Evolutionary conservation across 2,329 filamentous ascomycete genomes (phyloP).

Genomic region (Chrysoporthe austroafricana): DNA sequence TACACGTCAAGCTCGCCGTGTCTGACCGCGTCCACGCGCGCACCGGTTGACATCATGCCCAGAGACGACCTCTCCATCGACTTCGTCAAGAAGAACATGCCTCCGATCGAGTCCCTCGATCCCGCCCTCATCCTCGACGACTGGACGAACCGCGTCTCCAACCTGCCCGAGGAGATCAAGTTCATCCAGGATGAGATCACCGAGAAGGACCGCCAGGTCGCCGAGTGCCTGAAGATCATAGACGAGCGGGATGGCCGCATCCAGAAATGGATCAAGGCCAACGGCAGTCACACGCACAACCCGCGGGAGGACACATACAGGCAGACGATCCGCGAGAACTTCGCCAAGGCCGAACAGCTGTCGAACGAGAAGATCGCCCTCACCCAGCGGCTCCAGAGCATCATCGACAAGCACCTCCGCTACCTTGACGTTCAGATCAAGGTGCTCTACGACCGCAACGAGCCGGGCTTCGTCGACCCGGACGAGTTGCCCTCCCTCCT

Average conservation of each 20-base stretch:
- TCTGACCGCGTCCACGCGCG: slow-evolving; percentile 32
- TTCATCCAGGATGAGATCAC: slow-evolving; percentile 84
- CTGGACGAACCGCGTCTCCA: slow-evolving; percentile 75
- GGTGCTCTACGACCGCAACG: slow-evolving; percentile 61
- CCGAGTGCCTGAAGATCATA: slow-evolving; percentile 70
- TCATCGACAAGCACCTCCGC: slow-evolving; percentile 65
- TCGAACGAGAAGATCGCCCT: slow-evolving; percentile 76
- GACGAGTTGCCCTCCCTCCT: slow-evolving; percentile 67
- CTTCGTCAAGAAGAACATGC: slow-evolving; percentile 69
- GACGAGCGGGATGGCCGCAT: slow-evolving; percentile 74
- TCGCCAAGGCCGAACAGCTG: slow-evolving; percentile 68
- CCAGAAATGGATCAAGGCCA: slow-evolving; percentile 79
- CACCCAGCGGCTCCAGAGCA: slow-evolving; percentile 63
- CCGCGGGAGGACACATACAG: slow-evolving; percentile 74
- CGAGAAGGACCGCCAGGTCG: slow-evolving; percentile 75
- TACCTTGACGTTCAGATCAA: slow-evolving; percentile 68
- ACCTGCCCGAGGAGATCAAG: slow-evolving; percentile 79
- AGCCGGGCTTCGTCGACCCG: slow-evolving; percentile 64
- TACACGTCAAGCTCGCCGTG: slow-evolving; percentile 23
- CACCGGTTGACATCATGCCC: slow-evolving; percentile 66
- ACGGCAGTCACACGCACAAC: slow-evolving; percentile 74
- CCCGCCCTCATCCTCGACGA: slow-evolving; percentile 76
- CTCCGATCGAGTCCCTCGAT: slow-evolving; percentile 61
- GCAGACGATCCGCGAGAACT: slow-evolving; percentile 69
- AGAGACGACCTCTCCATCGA: slow-evolving; percentile 75